Evolutionary conservation across 2,329 filamentous ascomycete species (phyloP).

Genomic region (Alternaria novae-zelandiae): DNA sequence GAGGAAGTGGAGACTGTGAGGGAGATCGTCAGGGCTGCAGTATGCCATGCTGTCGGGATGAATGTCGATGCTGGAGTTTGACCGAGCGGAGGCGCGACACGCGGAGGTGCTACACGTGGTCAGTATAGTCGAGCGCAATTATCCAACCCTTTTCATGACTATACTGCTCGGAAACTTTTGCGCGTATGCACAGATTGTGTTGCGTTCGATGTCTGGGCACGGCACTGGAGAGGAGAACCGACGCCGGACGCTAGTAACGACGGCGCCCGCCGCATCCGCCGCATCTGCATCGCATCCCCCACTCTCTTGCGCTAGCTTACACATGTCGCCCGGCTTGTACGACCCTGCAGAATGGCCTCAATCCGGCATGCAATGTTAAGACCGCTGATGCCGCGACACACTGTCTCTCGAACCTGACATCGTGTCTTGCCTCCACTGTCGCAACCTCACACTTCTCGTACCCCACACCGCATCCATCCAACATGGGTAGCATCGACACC

Average conservation of each 20-base stretch:
- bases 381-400: background rate
- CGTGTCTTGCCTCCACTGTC: background rate
- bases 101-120: background rate
- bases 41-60: constrained; percentile 64
- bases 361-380: background rate
- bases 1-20: constrained; percentile 71
- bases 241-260: constrained; percentile 6
- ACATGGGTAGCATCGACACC: constrained; percentile 4
- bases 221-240: constrained; percentile 27
- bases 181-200: background rate
- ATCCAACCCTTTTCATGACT: background rate
- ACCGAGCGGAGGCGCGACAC: background rate
- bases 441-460: background rate
- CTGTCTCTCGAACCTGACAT: background rate
- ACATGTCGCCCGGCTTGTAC: background rate
- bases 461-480: background rate
- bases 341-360: background rate
- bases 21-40: constrained; percentile 74
- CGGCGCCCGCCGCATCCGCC: constrained; percentile 11
- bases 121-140: background rate
- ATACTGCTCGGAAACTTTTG: background rate
- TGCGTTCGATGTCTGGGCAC: background rate
- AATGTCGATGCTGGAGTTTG: constrained; percentile 10
- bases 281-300: background rate
- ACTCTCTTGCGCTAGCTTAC: background rate